Evolutionary conservation across 2,329 filamentous ascomycete genomes (phyloP).

Genomic region (Triangularia verruculosa): DNA sequence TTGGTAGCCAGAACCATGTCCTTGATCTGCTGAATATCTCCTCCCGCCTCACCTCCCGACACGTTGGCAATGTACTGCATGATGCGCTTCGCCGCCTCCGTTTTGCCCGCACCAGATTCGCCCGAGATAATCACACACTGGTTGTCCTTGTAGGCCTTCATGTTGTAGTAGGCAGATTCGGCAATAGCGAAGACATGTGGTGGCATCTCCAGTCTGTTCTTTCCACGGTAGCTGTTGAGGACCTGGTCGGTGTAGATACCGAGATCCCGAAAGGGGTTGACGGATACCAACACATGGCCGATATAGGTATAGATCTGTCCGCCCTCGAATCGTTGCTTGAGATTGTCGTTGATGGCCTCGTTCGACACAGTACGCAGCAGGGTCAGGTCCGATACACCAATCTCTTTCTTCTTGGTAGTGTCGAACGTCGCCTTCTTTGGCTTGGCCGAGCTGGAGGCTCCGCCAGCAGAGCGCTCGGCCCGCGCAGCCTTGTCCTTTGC

Average conservation of each 20-base stretch:
- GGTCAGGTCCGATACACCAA: slow-evolving; percentile 95
- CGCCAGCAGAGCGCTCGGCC: slow-evolving; percentile 42
- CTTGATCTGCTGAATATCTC: slow-evolving; percentile 93
- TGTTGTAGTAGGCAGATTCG: slow-evolving; percentile 96
- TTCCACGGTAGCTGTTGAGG: slow-evolving; percentile 89
- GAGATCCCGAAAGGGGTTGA: slow-evolving; percentile 96
- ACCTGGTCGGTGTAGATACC: slow-evolving; percentile 97
- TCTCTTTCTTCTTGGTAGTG: slow-evolving; percentile 97
- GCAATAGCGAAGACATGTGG: slow-evolving; percentile 98
- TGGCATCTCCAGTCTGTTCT: slow-evolving; percentile 92
- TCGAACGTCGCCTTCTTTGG: slow-evolving; percentile 97
- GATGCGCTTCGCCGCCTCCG: slow-evolving; percentile 94
- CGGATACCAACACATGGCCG: slow-evolving; percentile 97
- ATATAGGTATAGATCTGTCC: slow-evolving; percentile 99
- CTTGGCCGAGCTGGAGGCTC: slow-evolving; percentile 48
- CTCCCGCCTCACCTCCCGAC: slow-evolving; percentile 77
- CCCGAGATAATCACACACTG: slow-evolving; percentile 99
- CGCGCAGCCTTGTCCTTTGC: slow-evolving; percentile 47
- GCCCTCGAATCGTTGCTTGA: slow-evolving; percentile 97
- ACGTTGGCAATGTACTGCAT: slow-evolving; percentile 99
- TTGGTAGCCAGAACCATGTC: slow-evolving; percentile 99
- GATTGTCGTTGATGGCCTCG: slow-evolving; percentile 97
- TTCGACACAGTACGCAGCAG: slow-evolving; percentile 98
- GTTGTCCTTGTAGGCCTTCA: slow-evolving; percentile 99
- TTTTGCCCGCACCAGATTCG: slow-evolving; percentile 97